Base-by-base conservation (phyloP, 768 basidiomycete genomes). In the Lactarius quietus region DNA sequence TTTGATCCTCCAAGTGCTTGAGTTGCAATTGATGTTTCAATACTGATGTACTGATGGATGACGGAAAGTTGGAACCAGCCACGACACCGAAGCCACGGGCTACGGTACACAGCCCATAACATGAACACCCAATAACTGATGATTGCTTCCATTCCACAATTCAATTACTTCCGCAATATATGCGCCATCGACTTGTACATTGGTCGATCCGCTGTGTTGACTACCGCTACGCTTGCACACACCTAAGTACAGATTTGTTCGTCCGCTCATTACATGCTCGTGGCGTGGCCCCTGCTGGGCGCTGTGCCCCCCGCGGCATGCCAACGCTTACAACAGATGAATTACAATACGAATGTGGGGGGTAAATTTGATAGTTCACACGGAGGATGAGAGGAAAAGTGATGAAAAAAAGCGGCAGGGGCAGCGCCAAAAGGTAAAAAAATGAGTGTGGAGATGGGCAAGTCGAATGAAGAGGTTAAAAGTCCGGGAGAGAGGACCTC, bases 291-390 rank as follows among this genome's bases (percentile, higher is more conserved):
- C 54, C 29, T 62, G 38, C 36, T 43, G 60, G 56, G 48, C 55
- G 61, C 60, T 48, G 48, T 55, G 41, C 10, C 61, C 29, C 29
- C 53, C 29, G 55, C 38, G n/a, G 48, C 65, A 62, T 17, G 48
- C 64, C 59, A 62, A 54, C 48, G 39, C 61, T 45, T 66, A 66
- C 65, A 66, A 66, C 61, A 58, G 57, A 59, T 66, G 65, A 41
- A 66, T 66, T 62, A 66, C 56, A 62, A 62, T 66, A 66, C 57
- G 65, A 53, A 62, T 62, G 65, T 66, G 26, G 38, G 61, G 57
- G 58, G 64, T 65, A 9, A 65, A 59, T 35, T 31, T 61, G 61
- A 53, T 62, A 28, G 61, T 66, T 35, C 61, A 57, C 45, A 66
- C 45, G 48, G 55, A 36, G 17, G 56, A 45, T 6, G 38, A 53